Evolutionary conservation across 2,329 filamentous ascomycete genomes (phyloP).

Genomic region (Colletotrichum orbiculare): DNA sequence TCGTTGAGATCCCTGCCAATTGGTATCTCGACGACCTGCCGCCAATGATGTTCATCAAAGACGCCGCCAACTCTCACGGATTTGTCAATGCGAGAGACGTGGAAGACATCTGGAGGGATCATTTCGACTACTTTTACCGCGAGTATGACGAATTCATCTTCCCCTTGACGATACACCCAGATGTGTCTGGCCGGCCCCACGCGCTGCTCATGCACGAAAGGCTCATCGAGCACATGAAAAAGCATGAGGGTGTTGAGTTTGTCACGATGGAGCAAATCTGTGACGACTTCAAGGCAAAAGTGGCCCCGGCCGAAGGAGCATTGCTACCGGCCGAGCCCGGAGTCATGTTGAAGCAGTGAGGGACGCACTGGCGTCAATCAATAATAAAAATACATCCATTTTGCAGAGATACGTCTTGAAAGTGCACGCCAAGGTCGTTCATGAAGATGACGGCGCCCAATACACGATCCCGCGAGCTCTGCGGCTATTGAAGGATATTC

Average conservation of each 20-base stretch:
- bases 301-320: slow-evolving; percentile 66
- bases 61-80: slow-evolving; percentile 72
- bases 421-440: too few species aligned
- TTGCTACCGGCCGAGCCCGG: slow-evolving; percentile 68
- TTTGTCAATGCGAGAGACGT: slow-evolving; percentile 68
- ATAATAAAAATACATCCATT: neutral
- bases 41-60: slow-evolving; percentile 80
- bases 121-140: slow-evolving; percentile 80
- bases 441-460: too few species aligned
- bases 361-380: neutral
- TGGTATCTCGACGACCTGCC: slow-evolving; percentile 75
- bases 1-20: slow-evolving; percentile 73
- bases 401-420: too few species aligned
- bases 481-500: too few species aligned
- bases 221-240: slow-evolving; percentile 75
- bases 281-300: slow-evolving; percentile 78
- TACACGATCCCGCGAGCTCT: too few species aligned
- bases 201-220: slow-evolving; percentile 79
- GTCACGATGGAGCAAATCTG: slow-evolving; percentile 78
- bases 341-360: slow-evolving; percentile 59
- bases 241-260: slow-evolving; percentile 70
- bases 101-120: slow-evolving; percentile 73
- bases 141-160: slow-evolving; percentile 83
- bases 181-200: slow-evolving; percentile 78
- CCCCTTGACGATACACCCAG: slow-evolving; percentile 81